Evolutionary conservation across 805 yeast genomes (phyloP), one percentile per base, ranked within the genome.

Genomic region (Barnettozyma populi): DNA sequence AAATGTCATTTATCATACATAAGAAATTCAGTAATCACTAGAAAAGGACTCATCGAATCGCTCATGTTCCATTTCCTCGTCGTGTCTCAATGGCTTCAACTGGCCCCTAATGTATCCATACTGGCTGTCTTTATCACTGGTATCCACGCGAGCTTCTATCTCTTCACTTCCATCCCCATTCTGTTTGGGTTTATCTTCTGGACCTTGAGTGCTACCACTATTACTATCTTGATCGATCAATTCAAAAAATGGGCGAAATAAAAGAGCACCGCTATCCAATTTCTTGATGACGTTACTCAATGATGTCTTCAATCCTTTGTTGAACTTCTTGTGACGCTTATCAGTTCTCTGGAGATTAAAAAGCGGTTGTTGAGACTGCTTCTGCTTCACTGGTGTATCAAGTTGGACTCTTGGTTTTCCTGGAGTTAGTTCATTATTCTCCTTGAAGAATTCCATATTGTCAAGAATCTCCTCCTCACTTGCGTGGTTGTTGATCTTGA

Each of bases 401-500:
- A 35, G 37, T 35, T 35, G 23, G 18, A 11, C 5, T 42, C 21
- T 31, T 34, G 10, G 39, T 10, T 16, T 32, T 11, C 23, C 25
- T 34, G 21, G 23, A 13, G 36, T 37, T 11, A 36, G 24, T 8
- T 37, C 23, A 20, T 31, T 35, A 11, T 38, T 38, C 14, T 36
- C 34, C 31, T 48, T 36, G 31, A 41, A 41, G 11, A 36, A 21
- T 21, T 43, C 45, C 20, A 43, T 31, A n/a, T 43, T 14, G 19
- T 50, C 52, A 24, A 39, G 14, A 18, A 37, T 20, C 18, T 44
- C 50, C 9, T 44, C 36, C 13, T 46, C 47, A 20, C 47, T 45
- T 3, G 38, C 42, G 10, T 51, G 52, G 13, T 50, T 49, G 32
- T 67, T 69, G 24, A 70, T 54, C 46, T 51, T 56, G 51, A 79